Evolutionary conservation across 202 grass and related monocot species (phyloP).

Genomic region (Carex arenaria): DNA sequence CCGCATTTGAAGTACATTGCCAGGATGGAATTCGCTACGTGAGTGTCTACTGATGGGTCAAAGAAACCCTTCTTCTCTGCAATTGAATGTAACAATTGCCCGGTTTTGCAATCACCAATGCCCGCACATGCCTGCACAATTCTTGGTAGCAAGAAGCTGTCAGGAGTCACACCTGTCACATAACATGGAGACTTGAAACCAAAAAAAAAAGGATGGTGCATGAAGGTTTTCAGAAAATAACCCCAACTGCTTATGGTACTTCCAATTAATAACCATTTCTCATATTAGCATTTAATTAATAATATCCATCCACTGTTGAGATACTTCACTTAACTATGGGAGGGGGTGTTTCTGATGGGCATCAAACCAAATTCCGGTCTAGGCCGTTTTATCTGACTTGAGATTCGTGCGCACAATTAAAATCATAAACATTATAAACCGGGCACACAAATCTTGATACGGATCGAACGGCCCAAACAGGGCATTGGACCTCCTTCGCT

Average conservation of each 20-base stretch:
- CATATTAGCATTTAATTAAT: background rate
- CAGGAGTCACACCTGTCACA: slow-evolving; percentile 44
- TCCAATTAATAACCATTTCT: background rate
- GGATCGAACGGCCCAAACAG: too few species aligned
- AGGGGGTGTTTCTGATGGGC: too few species aligned
- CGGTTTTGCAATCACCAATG: slow-evolving; percentile 36
- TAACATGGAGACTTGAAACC: slow-evolving; percentile 35
- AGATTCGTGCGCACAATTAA: too few species aligned
- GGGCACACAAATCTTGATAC: too few species aligned
- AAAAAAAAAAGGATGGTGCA: background rate
- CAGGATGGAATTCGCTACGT: slow-evolving; percentile 58
- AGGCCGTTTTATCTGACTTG: too few species aligned
- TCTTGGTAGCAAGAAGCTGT: slow-evolving; percentile 75
- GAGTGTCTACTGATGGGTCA: slow-evolving; percentile 35
- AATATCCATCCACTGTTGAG: background rate
- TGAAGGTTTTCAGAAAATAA: background rate
- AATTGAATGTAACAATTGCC: slow-evolving; percentile 55
- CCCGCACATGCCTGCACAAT: slow-evolving; percentile 61
- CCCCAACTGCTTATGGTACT: background rate
- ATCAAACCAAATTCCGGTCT: too few species aligned
- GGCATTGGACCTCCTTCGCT: too few species aligned
- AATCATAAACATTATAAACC: too few species aligned
- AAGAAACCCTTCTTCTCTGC: slow-evolving; percentile 50
- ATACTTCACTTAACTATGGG: background rate
- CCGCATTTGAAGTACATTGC: slow-evolving; percentile 77